Conservation (phyloP, 352 stramenopile genomes). For the Globisporangium perplexum region DNA sequence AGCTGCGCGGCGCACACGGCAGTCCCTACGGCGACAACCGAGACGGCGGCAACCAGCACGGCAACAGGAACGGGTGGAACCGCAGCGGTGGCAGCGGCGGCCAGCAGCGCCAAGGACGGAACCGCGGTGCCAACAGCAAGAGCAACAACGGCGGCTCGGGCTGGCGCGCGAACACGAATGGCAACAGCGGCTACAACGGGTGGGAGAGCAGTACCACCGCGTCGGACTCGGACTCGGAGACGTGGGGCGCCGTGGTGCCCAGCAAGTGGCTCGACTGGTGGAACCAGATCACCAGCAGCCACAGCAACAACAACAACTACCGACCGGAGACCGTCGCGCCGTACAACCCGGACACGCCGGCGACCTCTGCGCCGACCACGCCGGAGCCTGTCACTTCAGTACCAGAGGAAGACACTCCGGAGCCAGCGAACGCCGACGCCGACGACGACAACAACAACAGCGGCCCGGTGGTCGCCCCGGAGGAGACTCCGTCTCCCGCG, state of each 20-base stretch:
- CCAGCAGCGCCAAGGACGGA: neutral
- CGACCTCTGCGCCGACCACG: conserved; percentile 2
- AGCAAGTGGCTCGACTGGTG: conserved; percentile 10
- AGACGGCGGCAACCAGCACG: neutral
- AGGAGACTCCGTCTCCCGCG: neutral
- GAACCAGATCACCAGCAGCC: conserved; percentile 7
- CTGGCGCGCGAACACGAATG: neutral
- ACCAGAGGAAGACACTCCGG: conserved; percentile 10
- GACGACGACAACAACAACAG: conserved; percentile 3
- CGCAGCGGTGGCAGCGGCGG: neutral
- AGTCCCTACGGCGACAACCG: neutral
- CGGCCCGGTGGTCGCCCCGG: conserved; percentile 1
- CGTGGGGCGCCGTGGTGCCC: neutral
- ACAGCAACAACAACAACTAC: conserved; percentile 14
- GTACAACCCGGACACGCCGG: conserved; percentile 12
- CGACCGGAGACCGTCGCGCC: conserved; percentile 10
- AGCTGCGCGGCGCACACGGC: conserved; percentile 3
- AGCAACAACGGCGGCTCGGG: neutral
- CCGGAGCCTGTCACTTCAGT: neutral
- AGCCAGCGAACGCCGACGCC: neutral
- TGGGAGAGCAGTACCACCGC: neutral
- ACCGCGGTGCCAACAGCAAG: neutral
- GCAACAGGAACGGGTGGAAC: neutral
- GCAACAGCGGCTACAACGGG: neutral
- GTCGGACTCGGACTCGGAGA: neutral